phyloP scores from a whole-genome alignment of 768 basidiomycete species.

The Serendipita indica region DNA sequence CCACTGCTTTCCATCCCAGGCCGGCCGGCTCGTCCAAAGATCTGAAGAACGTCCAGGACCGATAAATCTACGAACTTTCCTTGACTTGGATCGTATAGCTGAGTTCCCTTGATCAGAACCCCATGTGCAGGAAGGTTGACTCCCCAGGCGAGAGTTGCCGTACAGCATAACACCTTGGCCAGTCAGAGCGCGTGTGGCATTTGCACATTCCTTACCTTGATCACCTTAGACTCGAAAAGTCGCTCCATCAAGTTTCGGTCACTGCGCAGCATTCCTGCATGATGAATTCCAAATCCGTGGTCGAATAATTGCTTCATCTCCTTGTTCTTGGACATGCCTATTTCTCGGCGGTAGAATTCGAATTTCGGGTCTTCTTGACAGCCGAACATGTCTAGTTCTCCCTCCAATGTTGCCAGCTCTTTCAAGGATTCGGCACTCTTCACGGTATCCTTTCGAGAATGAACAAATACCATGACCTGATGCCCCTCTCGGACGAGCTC shows the following conservation, averaged over 20 bases:
- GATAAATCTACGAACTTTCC: slow-evolving; percentile 87
- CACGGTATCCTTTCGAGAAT: slow-evolving; percentile 95
- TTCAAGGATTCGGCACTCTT: slow-evolving; percentile 71
- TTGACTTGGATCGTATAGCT: slow-evolving; percentile 82
- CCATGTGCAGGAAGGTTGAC: slow-evolving; percentile 98
- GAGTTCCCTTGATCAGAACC: slow-evolving; percentile 94
- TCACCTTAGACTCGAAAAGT: slow-evolving; percentile 78
- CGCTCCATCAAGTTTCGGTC: slow-evolving; percentile 92
- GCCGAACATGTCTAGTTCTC: slow-evolving; percentile 59
- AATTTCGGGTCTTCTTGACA: slow-evolving; percentile 70
- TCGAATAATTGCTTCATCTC: slow-evolving; percentile 95
- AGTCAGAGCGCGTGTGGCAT: not conserved
- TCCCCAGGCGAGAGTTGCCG: slow-evolving; percentile 97
- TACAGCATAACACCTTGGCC: slow-evolving; percentile 87
- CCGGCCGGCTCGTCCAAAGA: slow-evolving; percentile 91
- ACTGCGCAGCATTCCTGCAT: slow-evolving; percentile 91
- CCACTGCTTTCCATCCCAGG: slow-evolving; percentile 82
- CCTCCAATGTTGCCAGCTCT: slow-evolving; percentile 61
- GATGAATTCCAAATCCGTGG: slow-evolving; percentile 89
- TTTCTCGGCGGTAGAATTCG: slow-evolving; percentile 56
- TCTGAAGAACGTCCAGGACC: slow-evolving; percentile 89
- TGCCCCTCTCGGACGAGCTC: slow-evolving; percentile 82
- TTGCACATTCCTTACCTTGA: slow-evolving; percentile 57
- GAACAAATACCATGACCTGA: slow-evolving; percentile 99
- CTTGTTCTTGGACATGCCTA: slow-evolving; percentile 75